Conservation (phyloP, 1,284 basidiomycete species). For the Gomphus bonarii region DNA sequence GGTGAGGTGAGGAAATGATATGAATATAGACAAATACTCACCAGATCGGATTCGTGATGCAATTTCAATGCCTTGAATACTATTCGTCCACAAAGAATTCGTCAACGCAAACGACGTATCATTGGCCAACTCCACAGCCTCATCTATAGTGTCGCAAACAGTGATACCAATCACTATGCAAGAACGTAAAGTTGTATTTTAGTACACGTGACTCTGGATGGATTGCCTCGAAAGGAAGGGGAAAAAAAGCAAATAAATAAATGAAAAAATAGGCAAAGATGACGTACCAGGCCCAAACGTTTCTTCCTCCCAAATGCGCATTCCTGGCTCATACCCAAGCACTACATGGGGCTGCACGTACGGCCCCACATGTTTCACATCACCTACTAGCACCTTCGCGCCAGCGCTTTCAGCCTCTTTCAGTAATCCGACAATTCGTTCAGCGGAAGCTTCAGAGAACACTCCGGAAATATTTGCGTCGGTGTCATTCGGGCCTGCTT, state of each 20-base stretch:
- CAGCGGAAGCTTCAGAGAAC: constrained; percentile 40
- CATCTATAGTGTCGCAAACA: constrained; percentile 37
- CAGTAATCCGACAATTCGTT: constrained; percentile 38
- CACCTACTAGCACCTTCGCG: constrained; percentile 41
- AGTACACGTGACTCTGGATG: neutral
- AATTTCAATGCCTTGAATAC: constrained; percentile 30
- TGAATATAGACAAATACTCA: constrained; percentile 15
- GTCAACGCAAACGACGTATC: constrained; percentile 43
- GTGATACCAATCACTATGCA: constrained; percentile 33
- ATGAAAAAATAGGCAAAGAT: neutral
- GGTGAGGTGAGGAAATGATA: neutral
- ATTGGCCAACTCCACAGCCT: constrained; percentile 45
- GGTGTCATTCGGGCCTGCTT: constrained; percentile 22
- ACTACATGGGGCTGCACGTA: constrained; percentile 48
- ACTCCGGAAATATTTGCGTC: constrained; percentile 28
- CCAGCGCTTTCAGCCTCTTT: constrained; percentile 41
- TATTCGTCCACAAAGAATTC: constrained; percentile 44
- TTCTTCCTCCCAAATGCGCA: constrained; percentile 44
- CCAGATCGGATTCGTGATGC: constrained; percentile 39
- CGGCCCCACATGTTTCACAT: constrained; percentile 29
- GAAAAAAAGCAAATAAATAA: neutral
- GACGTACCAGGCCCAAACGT: constrained; percentile 39
- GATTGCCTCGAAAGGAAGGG: neutral
- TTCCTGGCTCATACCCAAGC: constrained; percentile 35
- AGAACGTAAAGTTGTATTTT: neutral